Evolutionary conservation across 2,329 filamentous ascomycete genomes (phyloP).

Genomic region (Trichoderma simmonsii): DNA sequence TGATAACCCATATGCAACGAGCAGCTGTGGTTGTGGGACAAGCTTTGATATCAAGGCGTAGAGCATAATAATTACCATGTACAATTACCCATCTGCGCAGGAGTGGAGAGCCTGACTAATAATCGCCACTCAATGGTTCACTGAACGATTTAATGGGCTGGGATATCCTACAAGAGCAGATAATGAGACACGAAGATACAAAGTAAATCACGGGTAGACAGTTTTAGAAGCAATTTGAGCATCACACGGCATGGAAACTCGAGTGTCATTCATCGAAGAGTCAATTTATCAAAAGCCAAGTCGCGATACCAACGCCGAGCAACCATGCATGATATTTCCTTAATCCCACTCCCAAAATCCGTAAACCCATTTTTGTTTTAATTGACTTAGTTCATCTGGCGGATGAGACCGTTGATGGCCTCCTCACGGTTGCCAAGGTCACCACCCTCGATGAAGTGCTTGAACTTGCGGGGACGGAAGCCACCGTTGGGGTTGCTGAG

Average conservation of each 20-base stretch:
- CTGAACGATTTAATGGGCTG: neutral
- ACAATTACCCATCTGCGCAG: neutral
- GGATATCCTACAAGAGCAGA: neutral
- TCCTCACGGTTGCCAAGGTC: conserved; percentile 98
- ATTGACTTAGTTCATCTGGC: conserved; percentile 87
- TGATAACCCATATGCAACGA: conserved; percentile 86
- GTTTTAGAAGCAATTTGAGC: neutral
- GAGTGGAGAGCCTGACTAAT: neutral
- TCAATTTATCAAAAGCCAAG: conserved; percentile 38
- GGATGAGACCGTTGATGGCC: conserved; percentile 92
- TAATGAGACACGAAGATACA: neutral
- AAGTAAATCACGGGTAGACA: neutral
- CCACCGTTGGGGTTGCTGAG: conserved; percentile 96
- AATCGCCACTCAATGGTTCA: neutral
- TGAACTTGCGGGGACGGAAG: conserved; percentile 96
- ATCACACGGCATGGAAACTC: conserved; percentile 32
- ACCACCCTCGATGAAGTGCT: conserved; percentile 98
- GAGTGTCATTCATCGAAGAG: conserved; percentile 41
- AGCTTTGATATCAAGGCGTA: conserved; percentile 88
- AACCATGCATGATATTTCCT: conserved; percentile 36
- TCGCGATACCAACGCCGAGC: conserved; percentile 43
- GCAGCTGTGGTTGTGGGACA: conserved; percentile 94
- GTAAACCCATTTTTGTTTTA: conserved; percentile 21
- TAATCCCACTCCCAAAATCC: conserved; percentile 29
- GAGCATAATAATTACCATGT: neutral